Evolutionary conservation across 2,329 filamentous ascomycete species (phyloP), one percentile per base, ranked within the genome.

Genomic region (Trichophyton schoenleinii): DNA sequence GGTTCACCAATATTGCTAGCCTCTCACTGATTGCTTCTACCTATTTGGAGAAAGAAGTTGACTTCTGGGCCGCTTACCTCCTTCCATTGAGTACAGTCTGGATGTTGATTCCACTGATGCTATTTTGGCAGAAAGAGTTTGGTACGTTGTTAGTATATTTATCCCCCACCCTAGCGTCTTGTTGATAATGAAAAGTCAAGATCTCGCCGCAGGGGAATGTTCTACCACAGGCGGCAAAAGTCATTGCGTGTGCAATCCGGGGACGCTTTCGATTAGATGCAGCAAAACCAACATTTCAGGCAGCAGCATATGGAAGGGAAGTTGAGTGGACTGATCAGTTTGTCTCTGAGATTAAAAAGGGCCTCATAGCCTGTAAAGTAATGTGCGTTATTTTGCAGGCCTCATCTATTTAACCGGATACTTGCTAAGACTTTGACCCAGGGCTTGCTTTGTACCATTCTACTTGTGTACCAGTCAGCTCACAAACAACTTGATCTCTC

Each of bases 41-140:
- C 1, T 81, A 81, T 66, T 77, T 87, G 70, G 86, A 88, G 69
- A 77, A 80, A 62, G 78, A 83, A 63, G 72, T 81, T 62, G 82
- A 80, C 1, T 88, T 87, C 68, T 78, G 83, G 78, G 76, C 77
- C 1, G 83, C 85, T 1, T 87, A 80, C 65, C 71, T 82, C 1
- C 68, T 85, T 11, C 63, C 64, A 11, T 60, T 61, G n/a, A 66
- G 62, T 57, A 60, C 61, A 11, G 48, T 66, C 48, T 61, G 58
- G 52, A 41, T 65, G 15, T 52, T 58, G n/a, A 52, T 66, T 6
- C 15, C 64, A 20, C 34, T 64, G 1, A 41, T 68, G 11, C 18
- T 63, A 11, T 20, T 63, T 4, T 62, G 59, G 53, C 18, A 42
- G 25, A 36, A 20, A 15, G 28, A 38, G 20, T 52, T 66, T 18